Evolutionary conservation across 192 early-diverging fungal species (phyloP), one percentile per base, ranked within the genome.

Genomic region (Coemansia pectinata): DNA sequence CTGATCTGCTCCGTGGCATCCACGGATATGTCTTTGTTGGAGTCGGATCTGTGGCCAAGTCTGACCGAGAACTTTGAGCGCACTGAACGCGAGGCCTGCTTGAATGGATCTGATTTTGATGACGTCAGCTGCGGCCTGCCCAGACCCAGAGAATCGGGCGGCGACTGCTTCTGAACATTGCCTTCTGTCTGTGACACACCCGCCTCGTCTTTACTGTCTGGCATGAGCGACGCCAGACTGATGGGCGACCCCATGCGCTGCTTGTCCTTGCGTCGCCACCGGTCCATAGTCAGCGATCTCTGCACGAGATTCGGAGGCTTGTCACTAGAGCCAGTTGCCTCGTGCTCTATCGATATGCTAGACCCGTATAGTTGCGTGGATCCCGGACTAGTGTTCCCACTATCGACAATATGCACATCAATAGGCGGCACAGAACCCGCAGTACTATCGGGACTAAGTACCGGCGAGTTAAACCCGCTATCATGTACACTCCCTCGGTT

Each of bases 391-490:
- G 52, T 52, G 59, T 42, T 69, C 4, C 44, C 57, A 31, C 67
- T 72, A 34, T 71, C 76, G 2, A 78, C 65, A 33, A 73, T 40
- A 31, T 57, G 71, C 0, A 78, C 66, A 27, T 39, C 55, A 19
- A 70, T 52, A 0, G 59, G 55, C 1, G 40, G 53, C 15, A 10
- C 19, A 53, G 11, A 55, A 0, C 17, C 36, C 21, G 7, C 4
- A 5, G 50, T 34, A 39, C 38, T 40, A 15, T 4, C 15, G 34
- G 34, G 34, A 36, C 27, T 2, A 27, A 27, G 27, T 6, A 23
- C 14, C 2, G 72, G 72, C 12, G 75, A 67, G n/a, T 48, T 55
- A 19, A 68, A 64, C 29, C 57, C 58, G 12, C 71, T 78, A 34
- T 69, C 71, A 14, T 47, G 58, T 27, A 3, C 45, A 15, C 29